These are phyloP conservation scores for Phymatotrichopsis omnivora DNA, from an alignment of 2,329 filamentous ascomycete species.

Conservation along the genomic window DNA sequence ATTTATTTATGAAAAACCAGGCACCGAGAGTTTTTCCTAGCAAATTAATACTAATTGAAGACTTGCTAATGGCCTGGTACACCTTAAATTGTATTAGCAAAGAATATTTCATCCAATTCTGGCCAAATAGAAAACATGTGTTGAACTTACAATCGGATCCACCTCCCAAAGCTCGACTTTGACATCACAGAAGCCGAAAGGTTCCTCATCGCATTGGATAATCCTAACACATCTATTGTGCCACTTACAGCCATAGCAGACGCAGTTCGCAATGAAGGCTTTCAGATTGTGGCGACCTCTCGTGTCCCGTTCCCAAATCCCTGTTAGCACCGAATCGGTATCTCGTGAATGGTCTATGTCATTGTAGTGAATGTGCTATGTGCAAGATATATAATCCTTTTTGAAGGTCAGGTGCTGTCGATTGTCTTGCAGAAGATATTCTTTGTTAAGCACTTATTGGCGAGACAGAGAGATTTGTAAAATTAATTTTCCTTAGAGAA, in stretches of 20 bases:
- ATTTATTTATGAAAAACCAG: no score
- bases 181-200: constrained; percentile 19
- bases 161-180: constrained; percentile 15
- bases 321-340: no score
- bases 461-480: constrained; percentile 1
- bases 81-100: no score
- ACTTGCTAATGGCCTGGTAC: constrained; percentile 15
- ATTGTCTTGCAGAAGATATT: constrained; percentile 24
- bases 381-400: constrained; percentile 22
- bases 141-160: no score
- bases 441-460: constrained; percentile 17
- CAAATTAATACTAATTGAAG: constrained; percentile 15
- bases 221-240: constrained; percentile 19
- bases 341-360: constrained; percentile 2
- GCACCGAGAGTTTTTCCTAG: no score
- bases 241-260: constrained; percentile 26
- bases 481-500: not conserved
- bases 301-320: constrained; percentile 15
- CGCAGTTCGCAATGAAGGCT: constrained; percentile 16
- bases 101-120: no score
- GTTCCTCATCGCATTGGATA: constrained; percentile 22
- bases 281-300: constrained; percentile 21
- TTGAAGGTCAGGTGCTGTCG: constrained; percentile 21
- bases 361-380: constrained; percentile 14
- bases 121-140: no score